These are phyloP conservation scores for Crithidia mellificae DNA, from an alignment of 208 protist genomes.

Conservation along the genomic window DNA sequence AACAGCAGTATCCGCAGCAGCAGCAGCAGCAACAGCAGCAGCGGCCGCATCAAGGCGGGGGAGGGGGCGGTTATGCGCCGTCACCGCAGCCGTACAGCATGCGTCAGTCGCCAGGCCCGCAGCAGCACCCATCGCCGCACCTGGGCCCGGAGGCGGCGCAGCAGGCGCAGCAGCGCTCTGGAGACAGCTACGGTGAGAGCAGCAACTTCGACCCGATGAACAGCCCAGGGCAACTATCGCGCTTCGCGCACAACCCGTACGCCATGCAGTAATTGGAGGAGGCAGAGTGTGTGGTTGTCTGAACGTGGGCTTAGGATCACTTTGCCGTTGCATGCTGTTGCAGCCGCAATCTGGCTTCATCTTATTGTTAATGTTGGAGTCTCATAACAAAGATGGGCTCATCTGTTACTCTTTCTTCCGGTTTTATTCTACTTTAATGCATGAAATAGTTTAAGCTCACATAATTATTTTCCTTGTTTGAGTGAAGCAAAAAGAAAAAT, in stretches of 20 bases:
- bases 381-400: no score
- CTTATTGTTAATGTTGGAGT: no score
- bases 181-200: constrained; percentile 13
- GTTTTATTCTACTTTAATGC: no score
- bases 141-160: constrained; percentile 6
- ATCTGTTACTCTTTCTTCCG: no score
- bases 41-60: constrained; percentile 11
- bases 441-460: no score
- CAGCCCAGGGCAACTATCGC: constrained; percentile 10
- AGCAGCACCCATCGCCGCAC: neutral
- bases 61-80: neutral
- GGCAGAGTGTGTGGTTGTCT: neutral
- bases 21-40: constrained; percentile 26
- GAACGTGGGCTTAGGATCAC: no score
- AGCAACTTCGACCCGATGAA: constrained; percentile 16
- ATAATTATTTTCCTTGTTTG: no score
- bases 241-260: constrained; percentile 44
- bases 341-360: neutral
- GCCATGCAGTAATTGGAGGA: constrained; percentile 22
- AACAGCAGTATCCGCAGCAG: constrained; percentile 15
- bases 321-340: no score
- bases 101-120: neutral
- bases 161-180: constrained; percentile 15
- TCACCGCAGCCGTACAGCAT: constrained; percentile 2
- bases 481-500: no score